A percentile compares a stretch with the other conserved stretches of the same genome.
Conservation (phyloP, 257 asterid genomes). For the Phtheirospermum japonicum region DNA sequence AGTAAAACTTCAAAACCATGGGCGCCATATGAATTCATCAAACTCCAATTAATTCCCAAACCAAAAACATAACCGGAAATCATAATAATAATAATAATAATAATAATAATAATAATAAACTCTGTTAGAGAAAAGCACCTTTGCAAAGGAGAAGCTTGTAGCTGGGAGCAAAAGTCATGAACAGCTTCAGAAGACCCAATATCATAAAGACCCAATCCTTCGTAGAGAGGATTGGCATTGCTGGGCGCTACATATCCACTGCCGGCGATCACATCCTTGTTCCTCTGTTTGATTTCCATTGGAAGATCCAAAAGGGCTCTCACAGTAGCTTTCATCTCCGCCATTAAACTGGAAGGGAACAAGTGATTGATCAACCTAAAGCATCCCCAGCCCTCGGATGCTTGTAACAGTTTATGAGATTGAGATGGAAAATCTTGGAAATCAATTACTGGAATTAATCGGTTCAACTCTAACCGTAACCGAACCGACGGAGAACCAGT, state of each 20-base stretch:
- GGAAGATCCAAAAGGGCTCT: constrained; percentile 55
- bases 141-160: constrained; percentile 43
- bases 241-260: constrained; percentile 53
- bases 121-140: too few species aligned
- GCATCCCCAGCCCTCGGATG: constrained; percentile 32
- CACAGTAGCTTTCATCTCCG: constrained; percentile 48
- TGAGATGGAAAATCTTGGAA: constrained; percentile 35
- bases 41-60: too few species aligned
- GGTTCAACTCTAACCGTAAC: too few species aligned
- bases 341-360: constrained; percentile 30
- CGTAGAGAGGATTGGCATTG: constrained; percentile 46
- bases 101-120: too few species aligned
- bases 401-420: constrained; percentile 22
- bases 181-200: constrained; percentile 41
- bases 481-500: too few species aligned
- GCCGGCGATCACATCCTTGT: constrained; percentile 40
- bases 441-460: constrained; percentile 49
- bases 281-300: constrained; percentile 40
- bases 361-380: constrained; percentile 33
- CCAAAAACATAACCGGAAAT: too few species aligned
- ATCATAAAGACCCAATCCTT: constrained; percentile 55
- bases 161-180: constrained; percentile 40
- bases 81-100: too few species aligned
- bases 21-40: too few species aligned
- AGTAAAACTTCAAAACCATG: too few species aligned